Evolutionary conservation across 805 yeast species (phyloP).

Genomic region (Wickerhamomyces queroliae): DNA sequence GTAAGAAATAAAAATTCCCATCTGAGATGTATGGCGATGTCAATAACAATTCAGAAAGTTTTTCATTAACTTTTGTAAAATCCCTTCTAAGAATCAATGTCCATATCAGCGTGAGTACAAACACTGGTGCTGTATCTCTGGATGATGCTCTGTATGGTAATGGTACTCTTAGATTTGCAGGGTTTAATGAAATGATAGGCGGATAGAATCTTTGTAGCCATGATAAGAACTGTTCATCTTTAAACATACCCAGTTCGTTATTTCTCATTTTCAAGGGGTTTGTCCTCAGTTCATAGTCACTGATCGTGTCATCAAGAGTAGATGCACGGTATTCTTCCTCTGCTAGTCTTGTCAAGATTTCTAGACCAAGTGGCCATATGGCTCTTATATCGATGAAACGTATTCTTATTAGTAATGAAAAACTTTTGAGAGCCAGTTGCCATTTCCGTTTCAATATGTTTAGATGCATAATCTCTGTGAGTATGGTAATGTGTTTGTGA

Average conservation of each 20-base stretch:
- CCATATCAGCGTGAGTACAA: slow-evolving; percentile 15
- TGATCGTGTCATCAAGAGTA: slow-evolving; percentile 2
- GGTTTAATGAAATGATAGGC: not conserved
- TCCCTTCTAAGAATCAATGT: slow-evolving; percentile 12
- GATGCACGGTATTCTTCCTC: slow-evolving; percentile 9
- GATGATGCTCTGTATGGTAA: slow-evolving; percentile 14
- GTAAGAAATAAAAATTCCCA: slow-evolving; percentile 19
- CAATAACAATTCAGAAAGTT: slow-evolving; percentile 10
- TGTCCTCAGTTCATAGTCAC: slow-evolving; percentile 10
- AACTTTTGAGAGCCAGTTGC: slow-evolving; percentile 48
- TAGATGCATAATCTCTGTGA: slow-evolving; percentile 32
- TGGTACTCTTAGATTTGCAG: not conserved
- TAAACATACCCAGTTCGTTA: slow-evolving; percentile 2
- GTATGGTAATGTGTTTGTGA: slow-evolving; percentile 5
- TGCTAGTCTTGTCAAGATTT: slow-evolving; percentile 32
- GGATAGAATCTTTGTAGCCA: slow-evolving; percentile 16
- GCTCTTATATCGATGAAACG: slow-evolving; percentile 46
- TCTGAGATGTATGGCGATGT: slow-evolving; percentile 15
- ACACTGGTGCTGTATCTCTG: slow-evolving; percentile 8
- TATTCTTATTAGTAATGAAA: slow-evolving; percentile 41
- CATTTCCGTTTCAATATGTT: slow-evolving; percentile 45
- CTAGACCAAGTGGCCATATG: slow-evolving; percentile 62
- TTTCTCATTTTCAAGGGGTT: not conserved
- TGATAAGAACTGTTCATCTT: slow-evolving; percentile 19
- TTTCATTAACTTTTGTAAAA: slow-evolving; percentile 14